Conservation (phyloP, 202 grass and related monocot genomes). For the Bolboschoenoplectus hybrid region DNA sequence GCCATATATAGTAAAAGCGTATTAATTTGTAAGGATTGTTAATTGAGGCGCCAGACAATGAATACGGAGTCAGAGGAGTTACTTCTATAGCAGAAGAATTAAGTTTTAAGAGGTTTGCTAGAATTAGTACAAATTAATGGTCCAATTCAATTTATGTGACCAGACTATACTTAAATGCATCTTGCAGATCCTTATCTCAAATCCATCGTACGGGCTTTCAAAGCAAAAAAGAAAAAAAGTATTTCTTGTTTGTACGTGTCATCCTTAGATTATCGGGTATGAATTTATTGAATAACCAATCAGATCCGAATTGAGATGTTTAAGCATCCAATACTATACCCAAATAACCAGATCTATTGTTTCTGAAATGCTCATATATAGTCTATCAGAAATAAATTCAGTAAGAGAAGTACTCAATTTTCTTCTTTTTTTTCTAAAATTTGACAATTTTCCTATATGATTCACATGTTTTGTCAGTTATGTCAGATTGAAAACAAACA, state of each 20-base stretch:
- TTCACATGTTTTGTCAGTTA: neutral
- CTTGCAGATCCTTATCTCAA: neutral
- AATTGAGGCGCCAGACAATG: neutral
- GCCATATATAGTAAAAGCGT: neutral
- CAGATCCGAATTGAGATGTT: too few species aligned
- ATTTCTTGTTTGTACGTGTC: too few species aligned
- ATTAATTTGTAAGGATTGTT: neutral
- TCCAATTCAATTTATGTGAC: neutral
- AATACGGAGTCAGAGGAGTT: neutral
- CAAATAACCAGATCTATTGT: too few species aligned
- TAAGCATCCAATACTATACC: too few species aligned
- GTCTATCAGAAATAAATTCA: neutral
- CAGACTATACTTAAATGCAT: constrained; percentile 6
- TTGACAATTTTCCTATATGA: neutral
- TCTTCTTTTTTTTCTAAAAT: neutral
- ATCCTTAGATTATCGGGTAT: too few species aligned
- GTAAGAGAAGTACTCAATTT: neutral
- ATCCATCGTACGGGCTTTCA: neutral
- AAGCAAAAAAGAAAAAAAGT: neutral
- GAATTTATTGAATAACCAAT: too few species aligned
- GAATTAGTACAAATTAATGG: neutral
- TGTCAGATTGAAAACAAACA: neutral
- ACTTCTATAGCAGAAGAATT: neutral
- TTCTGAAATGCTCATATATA: neutral
- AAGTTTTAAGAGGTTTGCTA: constrained; percentile 3